These are phyloP conservation scores for Tritrichomonas musculus DNA, from an alignment of 208 protist genomes.

Conservation along the genomic window DNA sequence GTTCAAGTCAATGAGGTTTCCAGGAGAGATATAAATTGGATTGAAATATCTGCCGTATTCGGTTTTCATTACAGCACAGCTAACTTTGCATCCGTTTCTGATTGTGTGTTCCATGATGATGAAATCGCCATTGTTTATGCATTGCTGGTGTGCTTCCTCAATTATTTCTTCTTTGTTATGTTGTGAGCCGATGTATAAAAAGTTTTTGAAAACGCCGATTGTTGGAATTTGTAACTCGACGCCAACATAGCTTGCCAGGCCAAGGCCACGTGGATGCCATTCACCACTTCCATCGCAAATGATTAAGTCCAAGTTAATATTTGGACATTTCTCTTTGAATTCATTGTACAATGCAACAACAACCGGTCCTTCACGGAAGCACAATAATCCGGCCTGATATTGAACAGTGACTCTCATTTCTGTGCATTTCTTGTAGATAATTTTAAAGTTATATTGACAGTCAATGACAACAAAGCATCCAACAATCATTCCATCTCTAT, in stretches of 20 bases:
- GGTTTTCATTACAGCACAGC: background rate
- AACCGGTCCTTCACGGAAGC: no score
- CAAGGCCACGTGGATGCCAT: background rate
- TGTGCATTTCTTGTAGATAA: no score
- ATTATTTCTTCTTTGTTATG: background rate
- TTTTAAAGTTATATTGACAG: no score
- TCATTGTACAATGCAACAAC: no score
- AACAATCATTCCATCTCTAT: no score
- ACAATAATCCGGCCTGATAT: no score
- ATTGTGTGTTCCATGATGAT: background rate
- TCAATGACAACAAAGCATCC: no score
- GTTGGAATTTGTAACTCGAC: no score
- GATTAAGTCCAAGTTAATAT: background rate
- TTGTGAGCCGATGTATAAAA: background rate
- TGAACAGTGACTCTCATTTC: no score
- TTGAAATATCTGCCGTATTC: background rate
- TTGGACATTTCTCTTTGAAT: background rate
- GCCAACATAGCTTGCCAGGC: background rate
- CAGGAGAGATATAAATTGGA: background rate
- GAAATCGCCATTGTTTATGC: background rate
- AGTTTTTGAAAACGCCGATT: background rate
- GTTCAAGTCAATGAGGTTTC: background rate
- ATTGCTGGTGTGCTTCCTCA: no score
- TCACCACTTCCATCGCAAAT: no score
- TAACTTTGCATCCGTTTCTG: background rate